Evolutionary conservation across 1,139 yeast species (phyloP).

Genomic region (Nakaseomyces bracarensis): DNA sequence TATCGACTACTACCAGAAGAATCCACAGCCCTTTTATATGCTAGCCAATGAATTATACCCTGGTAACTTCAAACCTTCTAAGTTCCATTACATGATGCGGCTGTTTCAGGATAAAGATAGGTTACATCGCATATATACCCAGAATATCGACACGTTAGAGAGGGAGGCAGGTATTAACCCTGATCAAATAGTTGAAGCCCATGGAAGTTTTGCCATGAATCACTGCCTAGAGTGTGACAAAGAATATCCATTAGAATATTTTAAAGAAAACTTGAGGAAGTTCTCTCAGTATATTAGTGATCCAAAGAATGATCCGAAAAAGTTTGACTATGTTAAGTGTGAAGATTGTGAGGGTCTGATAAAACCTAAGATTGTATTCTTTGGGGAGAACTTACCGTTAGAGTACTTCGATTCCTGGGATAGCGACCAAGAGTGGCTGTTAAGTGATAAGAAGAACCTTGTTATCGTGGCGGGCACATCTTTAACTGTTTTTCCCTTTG

Average conservation of each 20-base stretch:
- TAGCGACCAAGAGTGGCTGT: constrained; percentile 38
- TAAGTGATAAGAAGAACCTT: constrained; percentile 32
- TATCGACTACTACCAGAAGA: constrained; percentile 63
- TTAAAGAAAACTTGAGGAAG: constrained; percentile 39
- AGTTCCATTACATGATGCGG: constrained; percentile 64
- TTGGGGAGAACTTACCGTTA: constrained; percentile 77
- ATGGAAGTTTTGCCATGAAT: constrained; percentile 81
- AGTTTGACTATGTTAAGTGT: constrained; percentile 50
- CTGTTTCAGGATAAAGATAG: constrained; percentile 55
- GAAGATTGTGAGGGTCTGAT: constrained; percentile 52
- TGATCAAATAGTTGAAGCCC: constrained; percentile 74
- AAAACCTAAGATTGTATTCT: constrained; percentile 88
- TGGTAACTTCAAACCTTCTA: constrained; percentile 75
- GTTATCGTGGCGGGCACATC: constrained; percentile 92
- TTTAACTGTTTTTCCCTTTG: constrained; percentile 82
- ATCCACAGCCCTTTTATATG: constrained; percentile 78
- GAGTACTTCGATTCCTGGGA: constrained; percentile 64
- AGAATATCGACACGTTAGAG: constrained; percentile 87
- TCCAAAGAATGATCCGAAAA: constrained; percentile 10
- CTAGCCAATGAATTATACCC: constrained; percentile 82
- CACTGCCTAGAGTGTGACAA: constrained; percentile 70
- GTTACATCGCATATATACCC: constrained; percentile 72
- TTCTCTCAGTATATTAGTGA: constrained; percentile 11
- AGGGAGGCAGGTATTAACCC: constrained; percentile 68
- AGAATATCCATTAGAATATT: constrained; percentile 44